Evolutionary conservation across 257 asterid species (phyloP).

Genomic region (Nicotiana undulata): DNA sequence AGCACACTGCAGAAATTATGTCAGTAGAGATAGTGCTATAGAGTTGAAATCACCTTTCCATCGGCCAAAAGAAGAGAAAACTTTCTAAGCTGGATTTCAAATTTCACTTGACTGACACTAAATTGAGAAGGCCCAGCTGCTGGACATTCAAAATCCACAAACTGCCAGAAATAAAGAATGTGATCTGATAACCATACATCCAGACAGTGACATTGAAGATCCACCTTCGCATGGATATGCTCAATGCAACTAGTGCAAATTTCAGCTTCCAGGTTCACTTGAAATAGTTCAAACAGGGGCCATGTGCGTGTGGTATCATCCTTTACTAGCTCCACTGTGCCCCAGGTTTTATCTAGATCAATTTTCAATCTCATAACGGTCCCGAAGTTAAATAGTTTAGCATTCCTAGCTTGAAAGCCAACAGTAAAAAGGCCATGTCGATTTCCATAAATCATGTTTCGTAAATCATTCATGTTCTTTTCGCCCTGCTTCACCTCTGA

Average conservation of each 20-base stretch:
- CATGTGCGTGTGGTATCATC: slow-evolving; percentile 39
- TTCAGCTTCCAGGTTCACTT: slow-evolving; percentile 54
- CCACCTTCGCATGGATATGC: slow-evolving; percentile 30
- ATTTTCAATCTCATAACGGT: slow-evolving; percentile 36
- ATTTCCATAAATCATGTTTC: slow-evolving; percentile 24
- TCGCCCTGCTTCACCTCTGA: slow-evolving; percentile 26
- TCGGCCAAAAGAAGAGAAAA: slow-evolving; percentile 66
- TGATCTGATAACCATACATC: slow-evolving; percentile 69
- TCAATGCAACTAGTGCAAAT: slow-evolving; percentile 31
- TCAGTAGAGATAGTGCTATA: background rate
- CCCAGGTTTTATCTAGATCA: slow-evolving; percentile 46
- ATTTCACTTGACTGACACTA: slow-evolving; percentile 37
- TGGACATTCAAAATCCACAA: slow-evolving; percentile 42
- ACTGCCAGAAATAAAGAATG: slow-evolving; percentile 43
- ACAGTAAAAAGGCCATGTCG: slow-evolving; percentile 49
- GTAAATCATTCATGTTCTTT: slow-evolving; percentile 27
- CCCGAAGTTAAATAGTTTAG: slow-evolving; percentile 48
- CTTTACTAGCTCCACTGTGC: slow-evolving; percentile 39
- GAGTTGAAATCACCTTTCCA: slow-evolving; percentile 53
- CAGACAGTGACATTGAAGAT: slow-evolving; percentile 48
- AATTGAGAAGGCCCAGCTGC: slow-evolving; percentile 40
- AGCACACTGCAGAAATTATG: background rate
- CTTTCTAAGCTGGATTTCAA: slow-evolving; percentile 50
- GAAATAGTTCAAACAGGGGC: slow-evolving; percentile 70
- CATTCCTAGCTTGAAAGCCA: slow-evolving; percentile 40